Conservation (phyloP, 2,329 filamentous ascomycete genomes). For the Exutisphaerella laricina region DNA sequence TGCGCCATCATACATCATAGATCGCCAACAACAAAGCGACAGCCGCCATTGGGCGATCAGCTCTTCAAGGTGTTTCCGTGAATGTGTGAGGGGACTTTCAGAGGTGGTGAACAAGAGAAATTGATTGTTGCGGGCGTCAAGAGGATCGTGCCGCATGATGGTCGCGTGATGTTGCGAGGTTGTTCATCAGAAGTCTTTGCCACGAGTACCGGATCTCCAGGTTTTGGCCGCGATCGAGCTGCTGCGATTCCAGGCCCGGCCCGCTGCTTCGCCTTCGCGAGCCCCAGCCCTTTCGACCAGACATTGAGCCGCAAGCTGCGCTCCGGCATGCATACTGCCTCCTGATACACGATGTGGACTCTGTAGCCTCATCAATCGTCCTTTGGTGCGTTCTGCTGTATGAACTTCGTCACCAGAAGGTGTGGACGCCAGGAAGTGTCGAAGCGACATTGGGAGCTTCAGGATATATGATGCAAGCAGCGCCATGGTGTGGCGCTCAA, state of each 20-base stretch:
- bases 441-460: conserved; percentile 9
- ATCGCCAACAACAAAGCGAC: neutral
- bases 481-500: conserved; percentile 5
- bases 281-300: conserved; percentile 3
- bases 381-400: neutral
- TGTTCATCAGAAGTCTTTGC: conserved; percentile 1
- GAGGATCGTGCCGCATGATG: neutral
- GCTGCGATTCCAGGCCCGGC: conserved; percentile 1
- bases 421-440: neutral
- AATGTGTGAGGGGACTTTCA: neutral
- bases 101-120: neutral
- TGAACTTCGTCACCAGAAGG: neutral
- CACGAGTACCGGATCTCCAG: neutral
- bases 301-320: conserved; percentile 5
- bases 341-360: conserved; percentile 1
- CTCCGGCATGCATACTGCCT: neutral
- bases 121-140: neutral
- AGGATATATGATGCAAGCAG: conserved; percentile 7
- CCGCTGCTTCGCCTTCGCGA: no score
- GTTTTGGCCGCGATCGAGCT: neutral
- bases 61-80: neutral
- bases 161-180: conserved; percentile 1
- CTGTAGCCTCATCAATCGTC: neutral
- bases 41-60: neutral
- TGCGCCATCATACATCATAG: neutral